Evolutionary conservation across 257 asterid genomes (phyloP).

Genomic region (Jacaranda mimosifolia): DNA sequence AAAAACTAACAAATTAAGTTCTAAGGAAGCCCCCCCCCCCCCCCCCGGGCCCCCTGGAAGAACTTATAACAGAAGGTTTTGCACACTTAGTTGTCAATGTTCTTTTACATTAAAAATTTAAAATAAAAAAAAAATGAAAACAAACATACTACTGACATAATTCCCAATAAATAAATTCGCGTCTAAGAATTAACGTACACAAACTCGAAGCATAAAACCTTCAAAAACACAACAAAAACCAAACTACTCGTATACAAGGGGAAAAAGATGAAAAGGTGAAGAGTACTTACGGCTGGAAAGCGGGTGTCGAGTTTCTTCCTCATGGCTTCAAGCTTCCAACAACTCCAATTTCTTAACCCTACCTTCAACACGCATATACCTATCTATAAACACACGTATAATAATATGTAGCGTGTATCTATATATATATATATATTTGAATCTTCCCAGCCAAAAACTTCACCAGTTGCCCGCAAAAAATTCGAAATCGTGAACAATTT

Average conservation of each 20-base stretch:
- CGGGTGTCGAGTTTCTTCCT: conserved; percentile 78
- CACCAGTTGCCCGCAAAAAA: conserved; percentile 40
- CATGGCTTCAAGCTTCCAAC: conserved; percentile 50
- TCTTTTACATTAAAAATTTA: neutral
- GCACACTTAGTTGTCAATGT: neutral
- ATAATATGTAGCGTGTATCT: too few relatives aligned
- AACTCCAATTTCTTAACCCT: conserved; percentile 47
- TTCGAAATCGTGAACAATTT: conserved; percentile 24
- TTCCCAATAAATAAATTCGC: too few relatives aligned
- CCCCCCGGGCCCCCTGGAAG: too few relatives aligned
- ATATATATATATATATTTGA: conserved; percentile 5
- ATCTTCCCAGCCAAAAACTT: conserved; percentile 21
- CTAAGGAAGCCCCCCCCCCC: neutral
- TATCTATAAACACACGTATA: neutral
- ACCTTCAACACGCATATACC: conserved; percentile 22
- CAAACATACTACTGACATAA: neutral
- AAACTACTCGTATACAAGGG: neutral
- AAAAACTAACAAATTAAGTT: neutral
- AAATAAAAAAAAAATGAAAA: neutral
- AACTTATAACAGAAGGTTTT: neutral
- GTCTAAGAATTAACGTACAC: neutral
- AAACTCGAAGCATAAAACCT: conserved; percentile 22
- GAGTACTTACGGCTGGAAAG: conserved; percentile 72
- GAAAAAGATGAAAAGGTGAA: neutral
- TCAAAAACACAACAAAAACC: neutral